Evolutionary conservation across 169 alveolate species (phyloP).

Genomic region (Babesia bigemina): DNA sequence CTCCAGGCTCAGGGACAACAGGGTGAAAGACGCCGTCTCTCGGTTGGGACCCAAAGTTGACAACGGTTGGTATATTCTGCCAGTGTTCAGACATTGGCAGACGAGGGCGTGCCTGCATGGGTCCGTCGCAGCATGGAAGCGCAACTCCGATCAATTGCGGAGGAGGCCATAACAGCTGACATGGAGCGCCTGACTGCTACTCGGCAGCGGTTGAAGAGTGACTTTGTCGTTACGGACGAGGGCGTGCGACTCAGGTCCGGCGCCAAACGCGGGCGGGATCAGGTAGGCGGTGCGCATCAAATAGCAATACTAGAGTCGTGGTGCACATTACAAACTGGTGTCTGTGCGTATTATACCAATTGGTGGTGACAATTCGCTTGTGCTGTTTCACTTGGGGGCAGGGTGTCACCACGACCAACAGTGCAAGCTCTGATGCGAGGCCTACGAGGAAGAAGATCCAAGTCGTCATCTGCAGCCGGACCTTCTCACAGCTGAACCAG

Average conservation of each 20-base stretch:
- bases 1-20: conserved; percentile 48
- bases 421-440: background rate
- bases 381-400: too few species aligned
- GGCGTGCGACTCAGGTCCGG: conserved; percentile 8
- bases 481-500: conserved; percentile 90
- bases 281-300: background rate
- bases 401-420: background rate
- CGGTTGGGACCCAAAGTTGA: conserved; percentile 2
- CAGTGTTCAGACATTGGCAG: background rate
- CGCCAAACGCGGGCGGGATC: conserved; percentile 8
- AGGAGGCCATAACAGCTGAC: conserved; percentile 17
- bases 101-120: conserved; percentile 47
- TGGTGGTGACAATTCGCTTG: too few species aligned
- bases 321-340: too few species aligned
- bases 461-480: conserved; percentile 88
- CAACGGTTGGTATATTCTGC: background rate
- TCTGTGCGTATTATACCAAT: too few species aligned
- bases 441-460: conserved; percentile 28
- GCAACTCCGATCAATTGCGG: conserved; percentile 38
- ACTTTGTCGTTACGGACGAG: background rate
- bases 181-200: background rate
- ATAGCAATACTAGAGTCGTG: background rate
- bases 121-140: conserved; percentile 20
- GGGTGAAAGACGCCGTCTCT: conserved; percentile 33
- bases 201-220: background rate